These are phyloP conservation scores for Eutrema japonicum DNA, from an alignment of 345 rosid genomes.

Conservation along the genomic window DNA sequence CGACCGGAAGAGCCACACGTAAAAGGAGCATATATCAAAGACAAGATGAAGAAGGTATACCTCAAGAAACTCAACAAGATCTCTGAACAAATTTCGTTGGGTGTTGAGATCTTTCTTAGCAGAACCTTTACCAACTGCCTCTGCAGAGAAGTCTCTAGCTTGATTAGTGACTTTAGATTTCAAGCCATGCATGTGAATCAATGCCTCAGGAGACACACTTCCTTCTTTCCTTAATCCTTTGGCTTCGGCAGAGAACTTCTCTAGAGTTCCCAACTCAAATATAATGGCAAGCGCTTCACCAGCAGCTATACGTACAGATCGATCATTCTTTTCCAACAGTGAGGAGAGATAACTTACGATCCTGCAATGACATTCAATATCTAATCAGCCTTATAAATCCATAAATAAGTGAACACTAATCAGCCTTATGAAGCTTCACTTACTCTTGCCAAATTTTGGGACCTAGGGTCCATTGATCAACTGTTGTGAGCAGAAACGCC, in stretches of 20 bases:
- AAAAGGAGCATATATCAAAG: conserved; percentile 1
- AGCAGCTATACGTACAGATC: conserved; percentile 87
- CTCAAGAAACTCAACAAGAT: conserved; percentile 80
- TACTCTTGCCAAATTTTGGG: conserved; percentile 87
- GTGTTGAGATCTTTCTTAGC: conserved; percentile 85
- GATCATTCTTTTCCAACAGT: conserved; percentile 83
- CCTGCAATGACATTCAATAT: conserved; percentile 51
- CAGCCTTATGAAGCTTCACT: conserved; percentile 20
- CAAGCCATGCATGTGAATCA: conserved; percentile 65
- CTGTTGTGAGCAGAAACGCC: conserved; percentile 86
- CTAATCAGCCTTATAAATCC: neutral
- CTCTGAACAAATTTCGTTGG: conserved; percentile 86
- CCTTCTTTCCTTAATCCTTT: conserved; percentile 56
- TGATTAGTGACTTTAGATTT: conserved; percentile 66
- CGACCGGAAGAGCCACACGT: neutral
- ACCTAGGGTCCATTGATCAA: conserved; percentile 56
- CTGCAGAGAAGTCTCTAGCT: conserved; percentile 72
- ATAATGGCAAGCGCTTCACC: conserved; percentile 90
- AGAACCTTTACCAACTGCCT: conserved; percentile 96
- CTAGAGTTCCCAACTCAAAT: conserved; percentile 72
- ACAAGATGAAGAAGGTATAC: conserved; percentile 21
- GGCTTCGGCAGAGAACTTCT: conserved; percentile 60
- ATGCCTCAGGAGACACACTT: conserved; percentile 55
- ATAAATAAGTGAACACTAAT: neutral
- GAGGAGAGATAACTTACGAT: conserved; percentile 69